Conservation (phyloP, 495 filamentous ascomycete species). For the Umbilicaria muhlenbergii region DNA sequence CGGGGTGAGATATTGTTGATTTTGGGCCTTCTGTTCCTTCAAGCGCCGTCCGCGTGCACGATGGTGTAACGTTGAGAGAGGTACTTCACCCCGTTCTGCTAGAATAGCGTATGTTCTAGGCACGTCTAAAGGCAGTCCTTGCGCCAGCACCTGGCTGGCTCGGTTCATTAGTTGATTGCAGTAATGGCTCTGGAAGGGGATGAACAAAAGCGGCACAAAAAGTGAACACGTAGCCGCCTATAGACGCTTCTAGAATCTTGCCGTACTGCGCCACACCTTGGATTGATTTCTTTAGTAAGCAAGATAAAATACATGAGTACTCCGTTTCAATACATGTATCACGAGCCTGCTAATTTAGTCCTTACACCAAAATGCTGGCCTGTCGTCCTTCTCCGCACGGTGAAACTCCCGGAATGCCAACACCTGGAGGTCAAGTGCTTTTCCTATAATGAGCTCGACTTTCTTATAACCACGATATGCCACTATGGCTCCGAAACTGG, state of each 20-base stretch:
- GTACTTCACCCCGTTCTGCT: not conserved
- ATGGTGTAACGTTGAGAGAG: conserved; percentile 4
- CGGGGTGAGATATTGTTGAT: too few species aligned
- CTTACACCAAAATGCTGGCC: not conserved
- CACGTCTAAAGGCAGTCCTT: not conserved
- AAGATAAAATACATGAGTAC: not conserved
- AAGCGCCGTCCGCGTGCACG: not conserved
- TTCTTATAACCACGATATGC: not conserved
- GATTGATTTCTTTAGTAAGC: not conserved
- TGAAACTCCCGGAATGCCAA: not conserved
- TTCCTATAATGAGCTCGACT: not conserved
- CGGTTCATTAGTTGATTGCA: not conserved
- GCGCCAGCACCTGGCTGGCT: not conserved
- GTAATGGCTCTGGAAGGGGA: not conserved
- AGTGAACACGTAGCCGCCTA: not conserved
- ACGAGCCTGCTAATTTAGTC: not conserved
- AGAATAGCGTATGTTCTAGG: conserved; percentile 2
- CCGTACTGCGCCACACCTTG: not conserved
- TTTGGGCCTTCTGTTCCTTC: too few species aligned
- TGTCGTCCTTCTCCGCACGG: not conserved
- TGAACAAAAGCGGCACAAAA: not conserved
- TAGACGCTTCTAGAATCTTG: not conserved
- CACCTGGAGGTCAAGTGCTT: not conserved
- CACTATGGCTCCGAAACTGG: not conserved
- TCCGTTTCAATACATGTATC: not conserved